Conservation (phyloP, 2,329 filamentous ascomycete genomes). For the Epichloe scottii region DNA sequence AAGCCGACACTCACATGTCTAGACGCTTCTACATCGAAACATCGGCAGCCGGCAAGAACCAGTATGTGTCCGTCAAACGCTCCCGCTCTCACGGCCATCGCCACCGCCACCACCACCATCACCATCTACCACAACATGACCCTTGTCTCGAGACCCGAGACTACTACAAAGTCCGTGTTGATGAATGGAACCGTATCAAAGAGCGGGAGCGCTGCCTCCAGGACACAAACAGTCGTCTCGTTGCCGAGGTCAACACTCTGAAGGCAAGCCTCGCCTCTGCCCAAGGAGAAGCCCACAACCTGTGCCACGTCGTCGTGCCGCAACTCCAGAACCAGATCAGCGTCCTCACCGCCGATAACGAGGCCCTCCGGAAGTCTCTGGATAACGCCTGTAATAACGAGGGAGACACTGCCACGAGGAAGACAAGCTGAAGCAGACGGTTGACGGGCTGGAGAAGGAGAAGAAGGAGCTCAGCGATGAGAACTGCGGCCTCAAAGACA, state of each 20-base stretch:
- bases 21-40: constrained; percentile 25
- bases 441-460: constrained; percentile 23
- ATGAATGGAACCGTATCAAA: constrained; percentile 25
- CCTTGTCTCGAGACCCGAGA: constrained; percentile 18
- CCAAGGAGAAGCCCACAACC: constrained; percentile 23
- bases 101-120: constrained; percentile 18
- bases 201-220: constrained; percentile 24
- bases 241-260: constrained; percentile 20
- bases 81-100: constrained; percentile 23
- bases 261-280: constrained; percentile 22
- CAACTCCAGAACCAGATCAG: constrained; percentile 25
- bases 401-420: constrained; percentile 18
- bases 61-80: constrained; percentile 28
- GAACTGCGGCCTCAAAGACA: constrained; percentile 19
- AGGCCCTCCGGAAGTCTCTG: constrained; percentile 24
- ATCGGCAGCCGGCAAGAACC: constrained; percentile 19
- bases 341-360: constrained; percentile 26
- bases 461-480: constrained; percentile 21
- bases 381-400: constrained; percentile 21
- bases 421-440: constrained; percentile 20
- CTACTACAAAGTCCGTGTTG: constrained; percentile 22
- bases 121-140: constrained; percentile 16
- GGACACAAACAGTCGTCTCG: constrained; percentile 22
- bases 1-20: constrained; percentile 17
- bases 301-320: constrained; percentile 20